Base-by-base conservation (phyloP, 768 basidiomycete species). In the Kwoniella pini region DNA sequence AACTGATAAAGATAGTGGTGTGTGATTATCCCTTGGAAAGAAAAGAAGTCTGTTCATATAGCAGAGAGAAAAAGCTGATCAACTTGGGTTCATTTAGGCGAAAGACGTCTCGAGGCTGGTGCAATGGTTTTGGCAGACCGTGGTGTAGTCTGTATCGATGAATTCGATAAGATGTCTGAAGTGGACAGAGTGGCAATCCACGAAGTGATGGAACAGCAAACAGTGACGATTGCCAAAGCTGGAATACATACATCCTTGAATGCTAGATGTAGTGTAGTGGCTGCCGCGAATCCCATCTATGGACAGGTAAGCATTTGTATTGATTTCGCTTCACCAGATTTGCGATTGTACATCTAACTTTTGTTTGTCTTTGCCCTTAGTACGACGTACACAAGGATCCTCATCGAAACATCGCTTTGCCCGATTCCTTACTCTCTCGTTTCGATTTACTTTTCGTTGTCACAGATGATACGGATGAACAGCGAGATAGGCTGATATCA, bases 201-300 rank as follows among this genome's bases (percentile, higher is more conserved):
- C 80, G 96, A 99, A 85, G 96, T 98, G 75, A 99, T 99, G 96
- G 96, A 98, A 77, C 95, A 97, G 79, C 96, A 99, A 77, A 99
- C 96, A 0, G 95, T 99, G 46, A 98, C 96, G 9, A 99, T 99
- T 66, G 96, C 96, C 48, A 99, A 99, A 74, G 96, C 96, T 12
- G 96, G 96, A 59, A 99, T 99, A 67, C 96, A 98, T 75, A 99
- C 96, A 0, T 93, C 89, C 76, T 83, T 99, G 70, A 99, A 99
- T 79, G 96, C 96, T 4, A 85, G 96, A 40, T 98, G 96, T 77
- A 95, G 91, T 68, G 96, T 99, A 45, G 87, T 99, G 50, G 96
- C 96, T 21, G 96, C 96, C 33, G 96, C 96, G 31, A 99, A 98
- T 78, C 96, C 96, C 2, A 96, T 98, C 65, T 99, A 97, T 76